Conservation (phyloP, 1,284 basidiomycete species). For the Serendipita sp. region DNA sequence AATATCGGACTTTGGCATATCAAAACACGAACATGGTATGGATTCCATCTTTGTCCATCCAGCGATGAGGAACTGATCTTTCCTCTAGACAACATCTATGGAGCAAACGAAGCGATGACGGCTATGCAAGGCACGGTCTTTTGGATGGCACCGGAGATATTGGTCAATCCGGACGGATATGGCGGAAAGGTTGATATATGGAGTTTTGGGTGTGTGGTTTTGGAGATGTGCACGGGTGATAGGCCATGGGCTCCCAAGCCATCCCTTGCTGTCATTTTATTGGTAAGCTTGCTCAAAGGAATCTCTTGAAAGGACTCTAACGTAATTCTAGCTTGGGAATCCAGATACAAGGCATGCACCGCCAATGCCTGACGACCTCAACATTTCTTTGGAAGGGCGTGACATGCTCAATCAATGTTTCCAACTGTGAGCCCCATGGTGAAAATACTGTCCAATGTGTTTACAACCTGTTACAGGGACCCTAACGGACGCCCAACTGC, state of each 20-base stretch:
- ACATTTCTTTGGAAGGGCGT: conserved; percentile 59
- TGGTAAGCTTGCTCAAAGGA: conserved; percentile 23
- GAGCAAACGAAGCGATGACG: conserved; percentile 36
- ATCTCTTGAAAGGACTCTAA: not conserved
- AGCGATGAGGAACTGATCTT: not conserved
- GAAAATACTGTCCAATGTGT: not conserved
- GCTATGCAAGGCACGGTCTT: conserved; percentile 59
- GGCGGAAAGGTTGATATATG: conserved; percentile 61
- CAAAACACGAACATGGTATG: conserved; percentile 28
- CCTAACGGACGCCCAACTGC: conserved; percentile 79
- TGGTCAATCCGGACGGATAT: conserved; percentile 34
- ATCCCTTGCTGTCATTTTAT: conserved; percentile 39
- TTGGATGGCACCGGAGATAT: conserved; percentile 73
- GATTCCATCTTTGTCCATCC: conserved; percentile 10
- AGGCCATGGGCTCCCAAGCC: conserved; percentile 52
- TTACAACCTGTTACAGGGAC: conserved; percentile 35
- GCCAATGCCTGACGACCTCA: conserved; percentile 75
- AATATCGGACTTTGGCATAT: conserved; percentile 70
- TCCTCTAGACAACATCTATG: conserved; percentile 36
- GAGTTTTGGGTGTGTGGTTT: conserved; percentile 62
- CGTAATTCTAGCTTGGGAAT: not conserved
- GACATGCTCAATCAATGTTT: conserved; percentile 88
- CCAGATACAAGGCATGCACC: conserved; percentile 64
- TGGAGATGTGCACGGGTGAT: conserved; percentile 68
- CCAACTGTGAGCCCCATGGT: conserved; percentile 48